Percentiles rank a stretch among this genome's conserved stretches.
Conservation (phyloP, 1,284 basidiomycete genomes). For the Rhodofomes roseus region DNA sequence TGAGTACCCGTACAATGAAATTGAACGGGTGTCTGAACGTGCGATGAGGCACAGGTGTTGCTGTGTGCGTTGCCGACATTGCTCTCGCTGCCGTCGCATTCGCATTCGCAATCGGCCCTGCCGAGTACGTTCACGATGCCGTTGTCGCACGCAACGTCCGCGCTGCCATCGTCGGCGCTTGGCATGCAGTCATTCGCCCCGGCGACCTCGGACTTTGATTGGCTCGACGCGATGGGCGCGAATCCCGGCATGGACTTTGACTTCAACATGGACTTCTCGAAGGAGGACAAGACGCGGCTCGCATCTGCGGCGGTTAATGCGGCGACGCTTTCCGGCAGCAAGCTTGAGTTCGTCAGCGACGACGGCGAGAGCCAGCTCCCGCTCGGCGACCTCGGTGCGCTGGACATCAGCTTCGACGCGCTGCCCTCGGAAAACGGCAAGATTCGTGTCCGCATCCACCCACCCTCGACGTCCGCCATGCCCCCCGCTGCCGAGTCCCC, state of each 20-base stretch:
- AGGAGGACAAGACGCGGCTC: conserved; percentile 29
- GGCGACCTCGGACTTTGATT: conserved; percentile 46
- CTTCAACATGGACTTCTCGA: conserved; percentile 37
- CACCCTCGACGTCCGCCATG: conserved; percentile 44
- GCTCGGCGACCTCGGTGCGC: conserved; percentile 41
- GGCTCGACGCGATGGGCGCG: conserved; percentile 34
- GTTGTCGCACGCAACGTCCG: conserved; percentile 32
- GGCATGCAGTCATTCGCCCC: conserved; percentile 40
- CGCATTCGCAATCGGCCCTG: conserved; percentile 32
- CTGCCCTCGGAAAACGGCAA: conserved; percentile 60
- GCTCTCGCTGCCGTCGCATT: conserved; percentile 56
- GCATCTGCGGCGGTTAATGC: conserved; percentile 23
- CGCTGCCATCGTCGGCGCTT: conserved; percentile 40
- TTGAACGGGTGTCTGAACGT: background rate
- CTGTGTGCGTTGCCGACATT: conserved; percentile 61
- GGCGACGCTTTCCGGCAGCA: conserved; percentile 16
- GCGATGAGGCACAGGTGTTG: conserved; percentile 14
- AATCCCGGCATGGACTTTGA: conserved; percentile 52
- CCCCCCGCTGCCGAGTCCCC: conserved; percentile 26
- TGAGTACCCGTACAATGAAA: conserved; percentile 29
- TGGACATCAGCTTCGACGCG: conserved; percentile 72
- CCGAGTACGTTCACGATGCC: conserved; percentile 55
- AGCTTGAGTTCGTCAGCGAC: conserved; percentile 52
- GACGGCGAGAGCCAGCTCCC: conserved; percentile 43
- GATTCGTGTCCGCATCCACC: conserved; percentile 70